Evolutionary conservation across 2,329 filamentous ascomycete species (phyloP).

Genomic region (Ceratocystis alfenasii): DNA sequence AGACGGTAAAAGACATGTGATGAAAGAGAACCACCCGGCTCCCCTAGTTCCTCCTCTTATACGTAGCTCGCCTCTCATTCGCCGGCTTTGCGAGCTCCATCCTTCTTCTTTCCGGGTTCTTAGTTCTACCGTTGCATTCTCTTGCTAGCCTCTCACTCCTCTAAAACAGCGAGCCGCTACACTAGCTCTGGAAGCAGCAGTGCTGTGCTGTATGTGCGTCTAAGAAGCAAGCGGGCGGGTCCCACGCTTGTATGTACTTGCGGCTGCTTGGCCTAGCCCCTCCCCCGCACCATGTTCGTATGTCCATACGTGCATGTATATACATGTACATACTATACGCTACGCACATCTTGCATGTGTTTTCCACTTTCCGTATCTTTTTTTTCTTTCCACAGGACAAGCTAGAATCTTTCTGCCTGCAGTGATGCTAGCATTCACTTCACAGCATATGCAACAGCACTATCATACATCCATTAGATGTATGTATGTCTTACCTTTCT

Average conservation of each 20-base stretch:
- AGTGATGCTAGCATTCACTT: background rate
- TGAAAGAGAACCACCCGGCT: background rate
- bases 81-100: background rate
- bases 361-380: background rate
- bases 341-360: no score
- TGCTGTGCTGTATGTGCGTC: background rate
- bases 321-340: background rate
- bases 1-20: background rate
- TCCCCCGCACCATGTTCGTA: background rate
- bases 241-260: background rate
- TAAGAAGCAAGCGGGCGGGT: background rate
- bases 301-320: background rate
- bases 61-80: background rate
- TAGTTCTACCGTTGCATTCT: background rate
- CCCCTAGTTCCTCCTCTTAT: background rate
- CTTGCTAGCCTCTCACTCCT: background rate
- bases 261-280: background rate
- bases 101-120: background rate
- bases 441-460: background rate
- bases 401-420: background rate
- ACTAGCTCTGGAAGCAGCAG: background rate
- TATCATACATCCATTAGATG: background rate
- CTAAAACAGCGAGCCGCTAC: background rate
- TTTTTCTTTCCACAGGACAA: background rate
- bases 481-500: background rate